Evolutionary conservation across 441 rosid genomes (phyloP).

Genomic region (Euphorbia corollata): DNA sequence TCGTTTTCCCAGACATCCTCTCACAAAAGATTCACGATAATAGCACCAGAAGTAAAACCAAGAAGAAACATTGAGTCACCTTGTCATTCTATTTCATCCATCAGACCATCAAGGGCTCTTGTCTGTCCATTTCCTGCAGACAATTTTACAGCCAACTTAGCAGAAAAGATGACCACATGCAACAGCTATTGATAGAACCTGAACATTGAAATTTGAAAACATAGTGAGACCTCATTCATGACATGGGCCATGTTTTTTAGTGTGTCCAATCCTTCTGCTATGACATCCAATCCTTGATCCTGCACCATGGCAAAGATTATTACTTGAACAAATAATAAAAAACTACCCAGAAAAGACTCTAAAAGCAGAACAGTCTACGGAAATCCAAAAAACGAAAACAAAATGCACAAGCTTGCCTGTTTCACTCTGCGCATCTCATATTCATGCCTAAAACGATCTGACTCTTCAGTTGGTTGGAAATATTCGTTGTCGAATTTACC

Average conservation of each 20-base stretch:
- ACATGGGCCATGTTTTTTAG: slow-evolving; percentile 85
- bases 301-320: slow-evolving; percentile 24
- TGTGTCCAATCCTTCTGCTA: slow-evolving; percentile 83
- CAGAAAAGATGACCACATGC: slow-evolving; percentile 6
- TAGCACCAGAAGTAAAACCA: not conserved
- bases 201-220: no score
- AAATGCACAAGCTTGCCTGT: slow-evolving; percentile 43
- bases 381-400: not conserved
- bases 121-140: slow-evolving; percentile 79
- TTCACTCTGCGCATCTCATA: slow-evolving; percentile 81
- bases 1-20: not conserved
- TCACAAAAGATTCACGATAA: not conserved
- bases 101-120: slow-evolving; percentile 81
- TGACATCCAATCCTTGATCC: slow-evolving; percentile 92
- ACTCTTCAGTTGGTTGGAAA: slow-evolving; percentile 57
- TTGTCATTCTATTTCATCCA: slow-evolving; percentile 94
- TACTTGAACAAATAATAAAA: not conserved
- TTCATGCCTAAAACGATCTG: slow-evolving; percentile 68
- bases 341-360: no score
- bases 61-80: slow-evolving; percentile 30
- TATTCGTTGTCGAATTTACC: slow-evolving; percentile 69
- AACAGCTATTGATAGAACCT: slow-evolving; percentile 3
- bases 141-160: not conserved
- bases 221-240: slow-evolving; percentile 75
- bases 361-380: not conserved